These are phyloP conservation scores for Kluyveromyces sp. DNA, from an alignment of 1,139 yeast genomes.

Conservation along the genomic window DNA sequence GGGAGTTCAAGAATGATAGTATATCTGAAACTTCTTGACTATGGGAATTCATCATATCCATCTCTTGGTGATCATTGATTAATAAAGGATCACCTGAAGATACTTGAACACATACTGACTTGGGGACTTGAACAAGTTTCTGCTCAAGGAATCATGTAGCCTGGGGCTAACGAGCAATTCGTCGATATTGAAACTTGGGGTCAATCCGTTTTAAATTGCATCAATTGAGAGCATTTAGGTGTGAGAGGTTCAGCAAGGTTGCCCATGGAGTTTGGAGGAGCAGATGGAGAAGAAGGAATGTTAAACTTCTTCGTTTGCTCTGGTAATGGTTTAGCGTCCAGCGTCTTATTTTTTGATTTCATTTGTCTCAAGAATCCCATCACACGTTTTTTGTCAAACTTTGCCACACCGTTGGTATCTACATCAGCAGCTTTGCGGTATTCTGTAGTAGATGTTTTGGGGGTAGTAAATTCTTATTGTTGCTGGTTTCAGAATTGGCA, in stretches of 20 bases:
- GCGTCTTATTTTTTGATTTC: conserved; percentile 12
- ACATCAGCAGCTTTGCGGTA: not conserved
- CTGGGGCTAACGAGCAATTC: conserved; percentile 14
- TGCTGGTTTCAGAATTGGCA: not conserved
- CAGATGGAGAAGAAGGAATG: conserved; percentile 10
- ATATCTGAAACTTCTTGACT: conserved; percentile 11
- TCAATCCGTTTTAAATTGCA: conserved; percentile 25
- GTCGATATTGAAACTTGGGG: conserved; percentile 25
- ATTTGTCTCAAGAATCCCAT: conserved; percentile 19
- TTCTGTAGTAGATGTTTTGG: conserved; percentile 3
- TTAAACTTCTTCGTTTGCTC: conserved; percentile 1
- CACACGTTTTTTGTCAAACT: conserved; percentile 17
- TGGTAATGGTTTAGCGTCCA: conserved; percentile 5
- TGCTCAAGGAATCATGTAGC: not conserved
- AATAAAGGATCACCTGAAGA: conserved; percentile 26
- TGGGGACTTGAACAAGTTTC: conserved; percentile 8
- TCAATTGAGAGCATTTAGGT: conserved; percentile 18
- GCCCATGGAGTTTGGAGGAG: conserved; percentile 5
- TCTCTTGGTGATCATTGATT: conserved; percentile 22
- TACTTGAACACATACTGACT: conserved; percentile 13
- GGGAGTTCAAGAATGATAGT: conserved; percentile 16
- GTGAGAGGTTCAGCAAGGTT: conserved; percentile 10
- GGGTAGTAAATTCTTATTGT: conserved; percentile 1
- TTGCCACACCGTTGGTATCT: conserved; percentile 5
- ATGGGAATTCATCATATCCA: conserved; percentile 12